phyloP scores from a whole-genome alignment of 140 eudicot genomes.

The Oenanthe javanica region DNA sequence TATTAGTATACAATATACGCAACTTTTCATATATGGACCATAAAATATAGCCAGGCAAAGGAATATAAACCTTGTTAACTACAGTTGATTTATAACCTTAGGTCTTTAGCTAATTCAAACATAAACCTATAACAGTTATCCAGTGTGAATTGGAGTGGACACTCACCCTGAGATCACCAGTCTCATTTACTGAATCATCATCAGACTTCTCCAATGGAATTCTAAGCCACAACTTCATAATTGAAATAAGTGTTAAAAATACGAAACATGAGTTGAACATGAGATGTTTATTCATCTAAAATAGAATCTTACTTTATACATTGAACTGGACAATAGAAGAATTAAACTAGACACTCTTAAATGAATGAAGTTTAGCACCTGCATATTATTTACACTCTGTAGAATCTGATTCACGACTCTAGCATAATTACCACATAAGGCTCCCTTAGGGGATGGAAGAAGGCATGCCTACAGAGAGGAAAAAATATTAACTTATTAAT shows the following conservation, averaged over 20 bases:
- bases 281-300: neutral
- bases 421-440: conserved; percentile 89
- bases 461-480: conserved; percentile 80
- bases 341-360: neutral
- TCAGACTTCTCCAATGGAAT: conserved; percentile 74
- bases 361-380: conserved; percentile 36
- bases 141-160: neutral
- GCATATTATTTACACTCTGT: conserved; percentile 67
- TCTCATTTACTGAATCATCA: conserved; percentile 36
- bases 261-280: neutral
- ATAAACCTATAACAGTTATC: neutral
- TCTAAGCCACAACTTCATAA: conserved; percentile 87
- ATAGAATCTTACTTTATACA: neutral
- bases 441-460: conserved; percentile 89
- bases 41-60: neutral
- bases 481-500: neutral
- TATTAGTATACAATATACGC: neutral
- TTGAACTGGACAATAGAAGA: neutral
- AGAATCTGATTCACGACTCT: conserved; percentile 89
- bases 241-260: conserved; percentile 23
- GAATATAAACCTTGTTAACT: neutral
- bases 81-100: neutral
- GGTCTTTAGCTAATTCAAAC: neutral
- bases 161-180: conserved; percentile 51
- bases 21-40: neutral